Conservation (phyloP, 2,329 filamentous ascomycete species). For the Aspergillus neotritici region DNA sequence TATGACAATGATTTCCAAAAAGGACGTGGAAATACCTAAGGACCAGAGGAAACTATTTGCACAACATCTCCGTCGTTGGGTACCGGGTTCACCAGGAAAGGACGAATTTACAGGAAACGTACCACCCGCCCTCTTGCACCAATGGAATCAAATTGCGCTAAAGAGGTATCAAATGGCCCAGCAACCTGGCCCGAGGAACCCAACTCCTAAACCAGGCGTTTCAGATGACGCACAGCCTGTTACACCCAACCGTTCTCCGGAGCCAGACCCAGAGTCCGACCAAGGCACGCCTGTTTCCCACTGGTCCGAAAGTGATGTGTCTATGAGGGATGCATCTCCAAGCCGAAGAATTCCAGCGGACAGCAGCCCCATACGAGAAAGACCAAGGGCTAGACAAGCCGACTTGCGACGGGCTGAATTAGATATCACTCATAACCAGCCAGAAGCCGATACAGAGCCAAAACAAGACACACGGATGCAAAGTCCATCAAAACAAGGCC, state of each 20-base stretch:
- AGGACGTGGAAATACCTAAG: slow-evolving; percentile 43
- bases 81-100: slow-evolving; percentile 29
- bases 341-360: slow-evolving; percentile 22
- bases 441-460: neutral
- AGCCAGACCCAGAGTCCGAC: slow-evolving; percentile 16
- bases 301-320: slow-evolving; percentile 17
- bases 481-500: neutral
- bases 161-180: slow-evolving; percentile 2
- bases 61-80: slow-evolving; percentile 34
- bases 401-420: neutral
- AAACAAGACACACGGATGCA: neutral
- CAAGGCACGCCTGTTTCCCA: slow-evolving; percentile 6
- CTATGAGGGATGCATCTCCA: slow-evolving; percentile 4
- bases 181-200: neutral
- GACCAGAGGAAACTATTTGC: slow-evolving; percentile 49
- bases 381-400: neutral
- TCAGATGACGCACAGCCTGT: slow-evolving; percentile 1
- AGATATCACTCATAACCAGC: neutral
- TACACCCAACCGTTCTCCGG: slow-evolving; percentile 8
- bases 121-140: slow-evolving; percentile 28
- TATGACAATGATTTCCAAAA: slow-evolving; percentile 35
- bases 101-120: slow-evolving; percentile 27
- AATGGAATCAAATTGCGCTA: slow-evolving; percentile 31
- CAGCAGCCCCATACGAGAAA: slow-evolving; percentile 21
- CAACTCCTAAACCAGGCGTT: neutral